Conservation (phyloP, 257 asterid species). For the Lantana camara region DNA sequence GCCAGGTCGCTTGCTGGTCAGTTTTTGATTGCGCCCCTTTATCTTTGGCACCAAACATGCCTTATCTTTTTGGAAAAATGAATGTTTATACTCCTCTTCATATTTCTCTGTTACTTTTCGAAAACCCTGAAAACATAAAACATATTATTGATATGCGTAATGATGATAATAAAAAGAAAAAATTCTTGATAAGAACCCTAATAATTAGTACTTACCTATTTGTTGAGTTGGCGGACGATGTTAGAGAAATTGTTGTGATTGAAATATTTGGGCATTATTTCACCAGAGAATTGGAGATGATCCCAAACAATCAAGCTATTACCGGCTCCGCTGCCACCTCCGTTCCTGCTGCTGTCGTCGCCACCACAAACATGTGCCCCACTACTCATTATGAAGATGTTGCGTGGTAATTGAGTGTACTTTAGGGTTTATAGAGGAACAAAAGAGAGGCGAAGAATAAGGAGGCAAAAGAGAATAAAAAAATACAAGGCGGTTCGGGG, state of each 20-base stretch:
- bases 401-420: too few species aligned
- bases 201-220: constrained; percentile 39
- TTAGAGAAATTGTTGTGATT: constrained; percentile 60
- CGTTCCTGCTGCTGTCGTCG: too few species aligned
- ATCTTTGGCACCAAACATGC: constrained; percentile 47
- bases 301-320: constrained; percentile 57
- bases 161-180: too few species aligned
- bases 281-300: constrained; percentile 43
- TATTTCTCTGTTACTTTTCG: constrained; percentile 53
- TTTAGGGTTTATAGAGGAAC: too few species aligned
- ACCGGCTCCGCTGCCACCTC: constrained; percentile 33
- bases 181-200: background rate
- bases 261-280: constrained; percentile 51
- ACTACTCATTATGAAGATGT: too few species aligned
- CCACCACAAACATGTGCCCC: too few species aligned
- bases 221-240: constrained; percentile 66
- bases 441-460: too few species aligned
- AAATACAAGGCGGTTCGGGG: too few species aligned
- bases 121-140: constrained; percentile 46
- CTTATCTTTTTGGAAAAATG: constrained; percentile 52
- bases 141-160: too few species aligned
- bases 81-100: constrained; percentile 55
- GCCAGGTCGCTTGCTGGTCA: background rate
- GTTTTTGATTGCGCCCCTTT: constrained; percentile 32
- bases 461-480: too few species aligned